These are phyloP conservation scores for Lipomyces mesembrius DNA, from an alignment of 805 yeast genomes.

Conservation along the genomic window DNA sequence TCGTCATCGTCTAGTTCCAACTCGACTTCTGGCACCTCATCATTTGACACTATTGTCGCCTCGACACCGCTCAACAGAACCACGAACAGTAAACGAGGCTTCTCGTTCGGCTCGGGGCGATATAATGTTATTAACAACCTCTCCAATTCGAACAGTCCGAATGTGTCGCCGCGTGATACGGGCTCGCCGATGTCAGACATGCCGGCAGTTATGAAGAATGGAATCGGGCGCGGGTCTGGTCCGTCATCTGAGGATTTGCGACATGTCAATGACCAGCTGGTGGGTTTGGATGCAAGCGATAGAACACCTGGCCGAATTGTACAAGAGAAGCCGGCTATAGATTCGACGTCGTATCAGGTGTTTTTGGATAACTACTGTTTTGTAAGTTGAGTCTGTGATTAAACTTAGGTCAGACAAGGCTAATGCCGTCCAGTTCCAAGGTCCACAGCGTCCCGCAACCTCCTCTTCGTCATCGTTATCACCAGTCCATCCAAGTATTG, in stretches of 20 bases:
- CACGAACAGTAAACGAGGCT: neutral
- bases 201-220: conserved; percentile 8
- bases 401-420: neutral
- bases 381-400: conserved; percentile 19
- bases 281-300: conserved; percentile 19
- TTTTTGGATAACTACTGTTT: conserved; percentile 50
- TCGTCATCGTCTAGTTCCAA: conserved; percentile 22
- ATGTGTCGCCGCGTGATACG: neutral
- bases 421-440: conserved; percentile 20
- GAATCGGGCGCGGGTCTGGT: conserved; percentile 17
- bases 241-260: conserved; percentile 34
- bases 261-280: conserved; percentile 34
- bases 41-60: conserved; percentile 6
- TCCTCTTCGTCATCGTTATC: neutral
- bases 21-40: conserved; percentile 6
- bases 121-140: conserved; percentile 17
- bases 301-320: neutral
- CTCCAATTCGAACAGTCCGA: conserved; percentile 4
- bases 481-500: neutral
- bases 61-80: conserved; percentile 4
- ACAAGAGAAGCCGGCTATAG: conserved; percentile 42
- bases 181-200: conserved; percentile 20
- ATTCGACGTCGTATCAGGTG: conserved; percentile 48
- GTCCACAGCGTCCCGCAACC: conserved; percentile 20
- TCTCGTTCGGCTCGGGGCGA: conserved; percentile 14